Evolutionary conservation across 345 rosid genomes (phyloP), one percentile per base, ranked within the genome.

Genomic region (Ricinus communis): DNA sequence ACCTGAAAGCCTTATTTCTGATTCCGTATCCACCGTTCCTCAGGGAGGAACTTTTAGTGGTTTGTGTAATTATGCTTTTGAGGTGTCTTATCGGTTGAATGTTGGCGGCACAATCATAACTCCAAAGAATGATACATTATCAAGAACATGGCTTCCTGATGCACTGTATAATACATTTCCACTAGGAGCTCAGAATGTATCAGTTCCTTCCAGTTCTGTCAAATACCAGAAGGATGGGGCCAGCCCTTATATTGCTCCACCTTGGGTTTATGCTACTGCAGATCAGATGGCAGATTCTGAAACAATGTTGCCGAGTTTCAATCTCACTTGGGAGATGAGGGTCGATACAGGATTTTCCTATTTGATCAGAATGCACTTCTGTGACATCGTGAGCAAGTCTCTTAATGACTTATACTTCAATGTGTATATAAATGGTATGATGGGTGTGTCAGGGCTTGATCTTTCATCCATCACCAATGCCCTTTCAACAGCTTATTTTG

Each of bases 381-480:
- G 97, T 76, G 96, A 94, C 82, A 85, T 94, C 70, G 86, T 85
- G 9, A 94, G 97, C 85, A 77, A 80, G 74, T 78, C 82, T 62
- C 87, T 82, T 11, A 81, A 88, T 61, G 88, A 88, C 9, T 73
- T 93, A 40, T 77, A 84, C 78, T 87, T 91, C 81, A 82, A 86
- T 13, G 85, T 91, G 31, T 91, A 77, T 62, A 79, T 94, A 33
- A 94, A 91, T 77, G 79, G 66, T 27, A n/a, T 85, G 38, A 69
- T 76, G 54, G 93, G 76, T 1, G 76, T 73, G 1, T 77, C 83
- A 0, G 64, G 73, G 40, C 84, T 91, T 2, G 93, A 91, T 51
- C 93, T 94, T 31, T 83, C 91, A 0, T 43, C 86, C 1, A 73
- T 71, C 57, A 80, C 85, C 18, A 79, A 75, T 53, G 85, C 74